Base-by-base conservation (phyloP, 805 yeast genomes). In the Kazachstania martiniae region DNA sequence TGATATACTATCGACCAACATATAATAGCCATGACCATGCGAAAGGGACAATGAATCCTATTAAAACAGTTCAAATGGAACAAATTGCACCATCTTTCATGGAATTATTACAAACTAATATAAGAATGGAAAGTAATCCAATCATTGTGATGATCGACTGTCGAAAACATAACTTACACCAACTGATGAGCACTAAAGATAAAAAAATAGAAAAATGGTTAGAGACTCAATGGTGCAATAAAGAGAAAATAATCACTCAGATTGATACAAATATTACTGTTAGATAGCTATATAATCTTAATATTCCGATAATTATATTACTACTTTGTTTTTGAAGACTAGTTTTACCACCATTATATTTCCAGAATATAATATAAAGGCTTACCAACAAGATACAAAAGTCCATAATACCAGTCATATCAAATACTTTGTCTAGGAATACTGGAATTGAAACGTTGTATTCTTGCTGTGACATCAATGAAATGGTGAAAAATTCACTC, bases 121-220 rank as follows among this genome's bases (percentile, higher is more conserved):
- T 15, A 10, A 18, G 17, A 8, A 31, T 31, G 4, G 33, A 30
- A 1, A 22, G 19, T 9, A 21, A 37, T 15, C 59, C 62, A 1
- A 58, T 66, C 8, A 44, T 53, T 0, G 56, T 74, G 2, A 56
- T 63, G 31, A 56, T 78, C 2, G 65, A 72, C 44, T 60, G 76
- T 21, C 31, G 36, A 15, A 68, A 62, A 35, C 62, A 65, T 12
- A 66, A 65, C 39, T 43, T 70, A 13, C 46, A 72, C 12, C 44
- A 61, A 10, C 57, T 74, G 33, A 53, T 80, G 8, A 76, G 81
- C 0, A 32, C 49, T 7, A 78, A 70, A 40, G 61, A 74, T 18
- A 58, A 64, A 29, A 72, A 70, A 40, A 41, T 79, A 24, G 86
- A 82, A 41, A 73, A 70, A 51, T 86, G 91, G 82, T 55, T 86